A percentile compares a stretch with the other conserved stretches of the same genome.
These are phyloP conservation scores for Pisolithus albus DNA, from an alignment of 768 basidiomycete genomes.

Conservation along the genomic window DNA sequence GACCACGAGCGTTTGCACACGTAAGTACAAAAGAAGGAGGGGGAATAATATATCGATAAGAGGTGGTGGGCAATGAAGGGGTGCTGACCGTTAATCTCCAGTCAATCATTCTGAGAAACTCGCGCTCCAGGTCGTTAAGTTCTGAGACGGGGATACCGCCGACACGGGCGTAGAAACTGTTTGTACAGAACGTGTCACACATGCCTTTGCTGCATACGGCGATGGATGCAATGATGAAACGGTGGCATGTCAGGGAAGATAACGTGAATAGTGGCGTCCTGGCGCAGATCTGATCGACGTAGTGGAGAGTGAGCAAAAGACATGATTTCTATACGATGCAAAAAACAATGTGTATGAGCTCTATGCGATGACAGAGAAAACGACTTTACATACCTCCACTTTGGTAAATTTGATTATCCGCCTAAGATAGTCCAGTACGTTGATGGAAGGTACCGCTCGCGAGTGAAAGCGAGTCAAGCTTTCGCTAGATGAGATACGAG, in stretches of 20 bases:
- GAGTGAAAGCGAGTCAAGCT: slow-evolving; percentile 96
- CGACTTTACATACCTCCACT: slow-evolving; percentile 63
- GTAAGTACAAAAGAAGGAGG: slow-evolving; percentile 9
- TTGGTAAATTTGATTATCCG: slow-evolving; percentile 95
- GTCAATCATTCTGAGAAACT: slow-evolving; percentile 86
- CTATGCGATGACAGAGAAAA: slow-evolving; percentile 4
- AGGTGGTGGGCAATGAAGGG: slow-evolving; percentile 21
- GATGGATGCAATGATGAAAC: slow-evolving; percentile 92
- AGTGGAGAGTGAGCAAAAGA: slow-evolving; percentile 76
- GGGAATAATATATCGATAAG: slow-evolving; percentile 2
- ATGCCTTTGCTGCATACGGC: slow-evolving; percentile 91
- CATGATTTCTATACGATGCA: slow-evolving; percentile 53
- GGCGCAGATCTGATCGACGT: slow-evolving; percentile 90
- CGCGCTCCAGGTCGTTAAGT: slow-evolving; percentile 90
- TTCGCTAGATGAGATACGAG: slow-evolving; percentile 44
- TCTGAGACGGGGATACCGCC: slow-evolving; percentile 90
- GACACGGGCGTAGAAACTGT: slow-evolving; percentile 90
- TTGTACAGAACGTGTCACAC: slow-evolving; percentile 93
- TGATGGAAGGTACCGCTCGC: slow-evolving; percentile 80
- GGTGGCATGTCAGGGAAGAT: slow-evolving; percentile 94
- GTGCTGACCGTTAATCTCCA: slow-evolving; percentile 88
- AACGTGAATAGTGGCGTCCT: slow-evolving; percentile 85
- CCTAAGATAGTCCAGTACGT: slow-evolving; percentile 85
- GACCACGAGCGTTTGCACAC: neutral
- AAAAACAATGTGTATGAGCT: neutral